These are phyloP conservation scores for Canna indica DNA, from an alignment of 176 grass and related monocot genomes.

Conservation along the genomic window DNA sequence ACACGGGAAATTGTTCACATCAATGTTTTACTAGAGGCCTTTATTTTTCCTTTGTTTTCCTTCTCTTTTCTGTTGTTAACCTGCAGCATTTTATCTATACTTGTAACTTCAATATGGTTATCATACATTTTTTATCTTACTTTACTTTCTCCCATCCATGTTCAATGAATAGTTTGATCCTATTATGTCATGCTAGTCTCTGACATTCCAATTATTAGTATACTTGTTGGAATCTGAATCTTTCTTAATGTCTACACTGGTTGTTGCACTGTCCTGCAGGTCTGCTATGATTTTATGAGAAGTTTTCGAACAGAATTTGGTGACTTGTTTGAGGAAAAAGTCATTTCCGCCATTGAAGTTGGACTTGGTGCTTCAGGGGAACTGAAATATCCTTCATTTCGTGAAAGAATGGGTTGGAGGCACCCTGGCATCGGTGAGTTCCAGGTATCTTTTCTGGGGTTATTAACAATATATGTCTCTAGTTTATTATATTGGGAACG, in stretches of 20 bases:
- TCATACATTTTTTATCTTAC: neutral
- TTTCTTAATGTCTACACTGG: neutral
- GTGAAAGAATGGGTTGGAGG: slow-evolving; percentile 73
- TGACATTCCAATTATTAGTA: neutral
- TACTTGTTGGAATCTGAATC: neutral
- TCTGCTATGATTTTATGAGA: slow-evolving; percentile 99
- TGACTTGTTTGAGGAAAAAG: slow-evolving; percentile 57
- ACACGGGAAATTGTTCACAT: neutral
- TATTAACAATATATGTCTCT: slow-evolving; percentile 3
- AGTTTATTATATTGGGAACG: neutral
- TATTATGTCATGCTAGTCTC: neutral
- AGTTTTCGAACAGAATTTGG: slow-evolving; percentile 88
- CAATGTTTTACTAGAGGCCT: neutral
- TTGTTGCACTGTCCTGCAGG: slow-evolving; percentile 20
- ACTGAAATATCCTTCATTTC: slow-evolving; percentile 74
- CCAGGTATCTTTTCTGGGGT: slow-evolving; percentile 52
- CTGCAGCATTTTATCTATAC: neutral
- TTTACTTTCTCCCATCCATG: neutral
- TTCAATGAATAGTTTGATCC: neutral
- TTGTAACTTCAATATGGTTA: neutral
- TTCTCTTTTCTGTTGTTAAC: neutral
- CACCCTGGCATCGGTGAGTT: slow-evolving; percentile 97
- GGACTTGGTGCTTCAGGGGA: slow-evolving; percentile 84
- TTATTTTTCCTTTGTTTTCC: neutral
- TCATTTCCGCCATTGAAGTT: slow-evolving; percentile 79